These are phyloP conservation scores for Diaporthe ilicicola DNA, from an alignment of 2,329 filamentous ascomycete genomes.

Conservation along the genomic window DNA sequence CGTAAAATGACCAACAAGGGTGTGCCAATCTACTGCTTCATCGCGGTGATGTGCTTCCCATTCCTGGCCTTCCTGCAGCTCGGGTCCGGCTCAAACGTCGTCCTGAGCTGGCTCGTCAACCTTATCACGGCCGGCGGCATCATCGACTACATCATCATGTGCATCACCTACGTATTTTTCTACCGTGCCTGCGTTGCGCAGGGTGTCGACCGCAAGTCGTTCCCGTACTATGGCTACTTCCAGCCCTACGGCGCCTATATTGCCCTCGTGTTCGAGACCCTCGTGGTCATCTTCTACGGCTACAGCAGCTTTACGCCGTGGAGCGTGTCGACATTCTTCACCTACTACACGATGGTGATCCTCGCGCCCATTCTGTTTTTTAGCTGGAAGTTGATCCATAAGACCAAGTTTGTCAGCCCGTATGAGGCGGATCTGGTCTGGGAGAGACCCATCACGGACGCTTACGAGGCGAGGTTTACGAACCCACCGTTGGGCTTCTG, in stretches of 20 bases:
- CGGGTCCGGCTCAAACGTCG: conserved; percentile 25
- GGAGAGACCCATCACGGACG: conserved; percentile 67
- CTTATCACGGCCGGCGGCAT: conserved; percentile 66
- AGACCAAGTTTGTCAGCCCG: conserved; percentile 62
- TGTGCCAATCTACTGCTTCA: conserved; percentile 68
- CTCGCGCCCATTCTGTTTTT: conserved; percentile 61
- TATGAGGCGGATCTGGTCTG: conserved; percentile 67
- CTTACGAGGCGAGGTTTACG: conserved; percentile 41
- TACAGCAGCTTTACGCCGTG: conserved; percentile 51
- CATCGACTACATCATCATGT: conserved; percentile 67
- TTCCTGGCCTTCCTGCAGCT: conserved; percentile 45
- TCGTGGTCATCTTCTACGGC: conserved; percentile 61
- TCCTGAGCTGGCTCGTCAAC: conserved; percentile 59
- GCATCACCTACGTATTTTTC: conserved; percentile 34
- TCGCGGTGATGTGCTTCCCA: conserved; percentile 61
- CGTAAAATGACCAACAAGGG: conserved; percentile 67
- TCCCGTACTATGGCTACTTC: conserved; percentile 67
- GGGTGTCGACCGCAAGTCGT: conserved; percentile 48
- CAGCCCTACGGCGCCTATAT: conserved; percentile 66
- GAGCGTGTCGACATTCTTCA: conserved; percentile 45
- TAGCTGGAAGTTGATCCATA: conserved; percentile 72
- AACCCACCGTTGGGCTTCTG: conserved; percentile 31
- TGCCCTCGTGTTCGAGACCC: conserved; percentile 50
- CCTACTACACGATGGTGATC: conserved; percentile 66
- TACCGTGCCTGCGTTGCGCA: conserved; percentile 30